phyloP scores from a whole-genome alignment of 306 rosid genomes.

The Cercis canadensis region DNA sequence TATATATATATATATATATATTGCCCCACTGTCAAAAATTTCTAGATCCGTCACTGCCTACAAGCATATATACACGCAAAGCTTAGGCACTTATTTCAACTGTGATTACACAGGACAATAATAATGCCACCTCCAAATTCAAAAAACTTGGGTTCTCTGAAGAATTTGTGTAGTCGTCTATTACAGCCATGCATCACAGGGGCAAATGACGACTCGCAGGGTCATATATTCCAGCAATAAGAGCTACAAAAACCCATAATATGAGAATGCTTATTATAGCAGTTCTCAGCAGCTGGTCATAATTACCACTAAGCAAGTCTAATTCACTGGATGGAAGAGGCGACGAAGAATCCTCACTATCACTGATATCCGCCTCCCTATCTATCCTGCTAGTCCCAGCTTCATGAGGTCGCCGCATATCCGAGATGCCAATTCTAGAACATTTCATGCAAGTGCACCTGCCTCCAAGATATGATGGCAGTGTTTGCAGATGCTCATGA shows the following conservation, averaged over 20 bases:
- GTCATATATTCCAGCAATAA: conserved; percentile 60
- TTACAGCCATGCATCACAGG: conserved; percentile 29
- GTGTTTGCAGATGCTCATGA: conserved; percentile 53
- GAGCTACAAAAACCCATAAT: conserved; percentile 69
- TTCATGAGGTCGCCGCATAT: conserved; percentile 40
- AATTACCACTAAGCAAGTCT: conserved; percentile 40
- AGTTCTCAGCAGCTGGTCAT: conserved; percentile 66
- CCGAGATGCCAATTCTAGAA: conserved; percentile 46
- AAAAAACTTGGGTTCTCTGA: conserved; percentile 16
- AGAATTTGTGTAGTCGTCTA: conserved; percentile 15
- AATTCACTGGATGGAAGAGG: conserved; percentile 45
- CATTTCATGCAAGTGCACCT: conserved; percentile 73
- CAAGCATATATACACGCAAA: no score
- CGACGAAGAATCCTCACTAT: conserved; percentile 41
- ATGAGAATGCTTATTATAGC: conserved; percentile 67
- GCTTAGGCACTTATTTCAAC: no score
- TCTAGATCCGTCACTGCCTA: no score
- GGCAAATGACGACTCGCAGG: conserved; percentile 46
- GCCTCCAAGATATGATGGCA: conserved; percentile 84
- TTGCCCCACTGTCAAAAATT: no score
- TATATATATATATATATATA: no score
- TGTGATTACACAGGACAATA: no score
- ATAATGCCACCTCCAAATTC: no score
- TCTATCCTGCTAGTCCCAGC: conserved; percentile 44
- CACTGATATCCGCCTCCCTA: conserved; percentile 29